Conservation (phyloP, 441 rosid genomes). For the Flueggea neowawraea region DNA sequence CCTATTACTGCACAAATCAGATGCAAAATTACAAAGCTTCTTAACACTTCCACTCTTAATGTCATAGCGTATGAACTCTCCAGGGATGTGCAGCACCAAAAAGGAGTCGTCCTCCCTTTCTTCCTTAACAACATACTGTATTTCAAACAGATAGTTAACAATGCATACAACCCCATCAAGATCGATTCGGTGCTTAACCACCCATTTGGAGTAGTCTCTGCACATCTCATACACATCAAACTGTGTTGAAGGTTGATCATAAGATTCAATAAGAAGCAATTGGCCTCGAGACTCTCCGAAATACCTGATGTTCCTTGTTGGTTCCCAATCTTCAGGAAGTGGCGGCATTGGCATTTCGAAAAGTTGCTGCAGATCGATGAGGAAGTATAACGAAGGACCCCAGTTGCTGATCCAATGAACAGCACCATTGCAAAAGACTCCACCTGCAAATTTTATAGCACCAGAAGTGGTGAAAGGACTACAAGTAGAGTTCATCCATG, state of each 20-base stretch:
- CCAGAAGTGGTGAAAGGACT: slow-evolving; percentile 11
- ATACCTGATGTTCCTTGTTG: slow-evolving; percentile 7
- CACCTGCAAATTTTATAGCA: slow-evolving; percentile 2
- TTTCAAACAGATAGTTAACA: slow-evolving; percentile 7
- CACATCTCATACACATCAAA: slow-evolving; percentile 43
- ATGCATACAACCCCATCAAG: slow-evolving; percentile 26
- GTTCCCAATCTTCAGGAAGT: slow-evolving; percentile 12
- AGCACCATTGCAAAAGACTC: slow-evolving; percentile 38
- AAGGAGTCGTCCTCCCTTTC: slow-evolving; percentile 28
- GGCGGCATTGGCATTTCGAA: slow-evolving; percentile 30
- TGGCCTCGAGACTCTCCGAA: slow-evolving; percentile 34
- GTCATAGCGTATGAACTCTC: slow-evolving; percentile 23
- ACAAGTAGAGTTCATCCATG: slow-evolving; percentile 25
- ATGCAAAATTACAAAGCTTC: slow-evolving; percentile 22
- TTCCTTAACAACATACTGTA: slow-evolving; percentile 18
- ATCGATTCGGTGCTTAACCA: slow-evolving; percentile 38
- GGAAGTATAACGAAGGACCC: slow-evolving; percentile 25
- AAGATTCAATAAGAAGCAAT: slow-evolving; percentile 31
- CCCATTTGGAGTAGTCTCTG: slow-evolving; percentile 35
- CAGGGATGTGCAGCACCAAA: slow-evolving; percentile 30
- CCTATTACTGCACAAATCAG: too few relatives aligned
- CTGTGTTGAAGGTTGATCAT: slow-evolving; percentile 13
- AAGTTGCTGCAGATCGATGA: slow-evolving; percentile 26
- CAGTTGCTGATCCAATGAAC: slow-evolving; percentile 34
- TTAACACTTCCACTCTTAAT: slow-evolving; percentile 26